Base-by-base conservation (phyloP, 2,329 filamentous ascomycete genomes). In the Gaeumannomyces tritici region DNA sequence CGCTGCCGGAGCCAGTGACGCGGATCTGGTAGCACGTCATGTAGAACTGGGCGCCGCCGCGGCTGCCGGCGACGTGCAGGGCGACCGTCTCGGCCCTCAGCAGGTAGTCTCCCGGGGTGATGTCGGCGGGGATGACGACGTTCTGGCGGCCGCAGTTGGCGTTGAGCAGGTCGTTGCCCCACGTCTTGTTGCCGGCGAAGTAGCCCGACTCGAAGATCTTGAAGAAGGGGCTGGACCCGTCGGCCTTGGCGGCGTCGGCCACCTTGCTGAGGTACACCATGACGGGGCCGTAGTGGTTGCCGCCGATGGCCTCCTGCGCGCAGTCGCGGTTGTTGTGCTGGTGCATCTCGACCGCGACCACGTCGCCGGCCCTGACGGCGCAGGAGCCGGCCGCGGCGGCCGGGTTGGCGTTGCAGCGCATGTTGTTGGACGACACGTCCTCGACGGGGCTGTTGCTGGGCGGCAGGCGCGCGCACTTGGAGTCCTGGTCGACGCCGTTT, bases 261-360 rank as follows among this genome's bases (percentile, higher is more conserved):
- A 84, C 81, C 65, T 80, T 77, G 68, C 76, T 76, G 62, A 83
- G 73, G 69, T 83, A 83, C 1, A 81, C 74, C 59, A 81, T 76
- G 42, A 83, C 79, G 1, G 81, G 81, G 12, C 81, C 80, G 66
- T 79, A 82, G 70, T 84, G 81, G 55, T 76, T 76, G 42, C 81
- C 81, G 33, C 81, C 82, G 61, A 84, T 81, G 27, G 80, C 81
- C 65, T 81, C 76, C 57, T 72, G 75, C 26, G 66, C 65, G 67
- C 80, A 83, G 33, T 66, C 71, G 56, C 80, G 76, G 67, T 82
- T 78, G 59, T 63, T 65, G 61, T 64, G 63, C 28, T 79, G 76
- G 72, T 83, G 81, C 78, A 84, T 83, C 69, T 83, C 81, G 6
- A 83, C 76, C 0, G 78, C 80, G 42, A 83, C 74, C 3, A 72